Evolutionary conservation across 2,329 filamentous ascomycete species (phyloP).

Genomic region (Aureobasidium vineae): DNA sequence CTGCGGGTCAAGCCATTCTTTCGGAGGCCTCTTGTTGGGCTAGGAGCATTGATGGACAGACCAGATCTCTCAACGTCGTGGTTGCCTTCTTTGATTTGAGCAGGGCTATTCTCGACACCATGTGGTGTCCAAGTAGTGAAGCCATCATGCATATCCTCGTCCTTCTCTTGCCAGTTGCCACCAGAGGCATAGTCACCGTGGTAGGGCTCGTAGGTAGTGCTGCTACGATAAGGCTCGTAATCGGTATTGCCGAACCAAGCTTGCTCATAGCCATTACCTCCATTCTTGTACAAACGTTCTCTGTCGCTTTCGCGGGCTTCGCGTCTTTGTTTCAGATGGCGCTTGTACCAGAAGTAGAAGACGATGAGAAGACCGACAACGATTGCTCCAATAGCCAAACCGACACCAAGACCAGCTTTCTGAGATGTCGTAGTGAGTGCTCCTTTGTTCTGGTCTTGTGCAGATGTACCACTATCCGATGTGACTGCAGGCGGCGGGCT

Average conservation of each 20-base stretch:
- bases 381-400: constrained; percentile 47
- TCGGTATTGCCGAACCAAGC: constrained; percentile 12
- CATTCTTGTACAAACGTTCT: constrained; percentile 23
- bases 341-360: constrained; percentile 50
- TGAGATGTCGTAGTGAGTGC: constrained; percentile 46
- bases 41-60: constrained; percentile 49
- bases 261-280: constrained; percentile 16
- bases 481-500: constrained; percentile 39
- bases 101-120: background rate
- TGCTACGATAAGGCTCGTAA: constrained; percentile 16
- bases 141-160: constrained; percentile 23
- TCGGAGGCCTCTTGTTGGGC: constrained; percentile 49
- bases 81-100: constrained; percentile 26
- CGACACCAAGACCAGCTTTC: constrained; percentile 48
- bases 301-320: constrained; percentile 32
- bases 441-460: constrained; percentile 38
- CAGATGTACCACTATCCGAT: constrained; percentile 18
- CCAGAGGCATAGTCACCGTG: constrained; percentile 11
- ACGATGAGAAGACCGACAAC: constrained; percentile 43
- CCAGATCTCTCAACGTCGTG: constrained; percentile 48
- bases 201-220: constrained; percentile 8
- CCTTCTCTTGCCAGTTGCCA: constrained; percentile 27
- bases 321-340: constrained; percentile 43
- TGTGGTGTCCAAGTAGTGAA: constrained; percentile 23
- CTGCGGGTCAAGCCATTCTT: constrained; percentile 41